Percentiles rank a stretch among this genome's conserved stretches.
These are phyloP conservation scores for Bipolaris cookei DNA, from an alignment of 2,329 filamentous ascomycete species.

Conservation along the genomic window DNA sequence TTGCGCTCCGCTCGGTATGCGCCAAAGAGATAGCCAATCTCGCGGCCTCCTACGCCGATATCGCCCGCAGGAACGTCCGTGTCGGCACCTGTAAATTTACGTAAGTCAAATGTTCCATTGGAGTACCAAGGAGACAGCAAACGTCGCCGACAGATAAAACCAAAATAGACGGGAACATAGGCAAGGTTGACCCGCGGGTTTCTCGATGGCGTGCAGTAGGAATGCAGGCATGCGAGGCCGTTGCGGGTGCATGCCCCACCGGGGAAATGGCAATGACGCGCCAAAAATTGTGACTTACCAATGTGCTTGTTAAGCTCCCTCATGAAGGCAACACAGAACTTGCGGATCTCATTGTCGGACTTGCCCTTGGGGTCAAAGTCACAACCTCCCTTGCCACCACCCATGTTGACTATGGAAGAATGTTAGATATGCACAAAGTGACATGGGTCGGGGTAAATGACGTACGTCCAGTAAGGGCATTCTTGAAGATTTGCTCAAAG, in stretches of 20 bases:
- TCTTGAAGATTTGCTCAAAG: conserved; percentile 99
- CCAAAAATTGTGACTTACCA: conserved; percentile 34
- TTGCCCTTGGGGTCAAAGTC: conserved; percentile 99
- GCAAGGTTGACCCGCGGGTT: conserved; percentile 7
- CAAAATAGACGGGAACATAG: no score
- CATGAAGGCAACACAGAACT: conserved; percentile 97
- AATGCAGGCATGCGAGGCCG: conserved; percentile 19
- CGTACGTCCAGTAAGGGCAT: conserved; percentile 92
- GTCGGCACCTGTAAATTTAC: conserved; percentile 66
- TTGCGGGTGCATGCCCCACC: conserved; percentile 22
- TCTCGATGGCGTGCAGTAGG: conserved; percentile 24
- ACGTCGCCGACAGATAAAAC: conserved; percentile 11
- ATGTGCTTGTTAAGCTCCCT: conserved; percentile 94
- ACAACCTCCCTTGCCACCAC: conserved; percentile 95
- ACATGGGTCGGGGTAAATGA: conserved; percentile 5
- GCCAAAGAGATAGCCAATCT: conserved; percentile 95
- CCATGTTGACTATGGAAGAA: conserved; percentile 74
- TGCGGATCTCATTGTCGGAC: conserved; percentile 94
- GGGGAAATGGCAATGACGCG: conserved; percentile 11
- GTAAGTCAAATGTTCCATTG: conserved; percentile 49
- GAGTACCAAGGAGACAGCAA: conserved; percentile 7
- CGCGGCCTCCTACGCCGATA: conserved; percentile 89
- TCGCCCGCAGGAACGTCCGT: conserved; percentile 97
- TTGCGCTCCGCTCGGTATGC: conserved; percentile 88
- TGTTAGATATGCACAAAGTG: conserved; percentile 9